phyloP scores from a whole-genome alignment of 1,139 yeast genomes.

The Taphrina sp. region DNA sequence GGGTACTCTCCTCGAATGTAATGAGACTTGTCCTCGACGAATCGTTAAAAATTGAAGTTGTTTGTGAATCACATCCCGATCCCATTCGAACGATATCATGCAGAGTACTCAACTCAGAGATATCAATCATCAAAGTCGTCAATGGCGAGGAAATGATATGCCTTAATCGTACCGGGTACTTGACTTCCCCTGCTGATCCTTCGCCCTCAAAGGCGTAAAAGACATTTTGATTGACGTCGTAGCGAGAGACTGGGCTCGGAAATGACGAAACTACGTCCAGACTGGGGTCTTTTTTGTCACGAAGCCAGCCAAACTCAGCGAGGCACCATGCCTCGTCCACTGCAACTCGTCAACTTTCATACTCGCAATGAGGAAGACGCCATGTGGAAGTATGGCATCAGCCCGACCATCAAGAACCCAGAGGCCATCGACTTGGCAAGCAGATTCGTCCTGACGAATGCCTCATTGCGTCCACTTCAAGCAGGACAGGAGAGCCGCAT shows the following conservation, averaged over 20 bases:
- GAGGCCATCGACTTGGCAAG: too few relatives aligned
- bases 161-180: constrained; percentile 6
- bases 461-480: too few relatives aligned
- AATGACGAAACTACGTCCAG: neutral
- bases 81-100: neutral
- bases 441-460: constrained; percentile 14
- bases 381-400: constrained; percentile 7
- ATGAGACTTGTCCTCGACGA: neutral
- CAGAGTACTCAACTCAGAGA: neutral
- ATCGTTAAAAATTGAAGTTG: neutral
- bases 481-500: too few relatives aligned
- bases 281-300: neutral
- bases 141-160: neutral
- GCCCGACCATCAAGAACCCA: constrained; percentile 7
- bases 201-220: neutral
- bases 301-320: too few relatives aligned
- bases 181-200: too few relatives aligned
- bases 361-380: constrained; percentile 5
- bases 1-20: neutral
- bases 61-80: neutral
- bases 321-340: too few relatives aligned
- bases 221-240: neutral
- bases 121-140: neutral
- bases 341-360: neutral
- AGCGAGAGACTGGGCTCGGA: constrained; percentile 1